phyloP scores from a whole-genome alignment of 768 basidiomycete genomes.

The Porphyrellus cyaneotinctus region DNA sequence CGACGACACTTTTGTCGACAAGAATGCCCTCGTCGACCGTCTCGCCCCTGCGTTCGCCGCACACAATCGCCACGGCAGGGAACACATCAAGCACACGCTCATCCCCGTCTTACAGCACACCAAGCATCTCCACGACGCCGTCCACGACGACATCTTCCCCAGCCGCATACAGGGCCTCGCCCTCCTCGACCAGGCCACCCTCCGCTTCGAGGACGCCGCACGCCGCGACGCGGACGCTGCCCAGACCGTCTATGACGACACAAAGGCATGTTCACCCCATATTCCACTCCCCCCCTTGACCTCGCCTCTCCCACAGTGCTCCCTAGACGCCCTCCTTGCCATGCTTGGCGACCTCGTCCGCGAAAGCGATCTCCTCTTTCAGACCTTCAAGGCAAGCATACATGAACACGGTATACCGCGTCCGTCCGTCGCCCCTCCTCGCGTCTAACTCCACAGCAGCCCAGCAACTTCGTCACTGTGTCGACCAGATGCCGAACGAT shows the following conservation, averaged over 20 bases:
- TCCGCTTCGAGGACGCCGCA: slow-evolving; percentile 44
- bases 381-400: slow-evolving; percentile 41
- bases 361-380: slow-evolving; percentile 49
- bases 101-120: slow-evolving; percentile 35
- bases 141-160: slow-evolving; percentile 34
- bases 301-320: slow-evolving; percentile 32
- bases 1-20: slow-evolving; percentile 39
- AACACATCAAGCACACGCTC: slow-evolving; percentile 31
- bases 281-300: slow-evolving; percentile 10
- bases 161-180: slow-evolving; percentile 40
- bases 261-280: slow-evolving; percentile 39
- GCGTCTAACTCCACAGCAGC: slow-evolving; percentile 32
- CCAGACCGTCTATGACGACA: slow-evolving; percentile 34
- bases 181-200: slow-evolving; percentile 52
- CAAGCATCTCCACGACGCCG: slow-evolving; percentile 32
- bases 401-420: slow-evolving; percentile 43
- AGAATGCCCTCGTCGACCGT: slow-evolving; percentile 43
- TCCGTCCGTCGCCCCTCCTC: not conserved
- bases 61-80: slow-evolving; percentile 29
- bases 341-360: slow-evolving; percentile 48
- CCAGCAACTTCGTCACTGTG: slow-evolving; percentile 37
- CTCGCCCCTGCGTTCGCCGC: slow-evolving; percentile 37
- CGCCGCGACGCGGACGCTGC: slow-evolving; percentile 44
- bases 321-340: slow-evolving; percentile 38
- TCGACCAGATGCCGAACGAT: slow-evolving; percentile 46